Conservation (phyloP, 495 filamentous ascomycete species). For the Glonium stellatum region DNA sequence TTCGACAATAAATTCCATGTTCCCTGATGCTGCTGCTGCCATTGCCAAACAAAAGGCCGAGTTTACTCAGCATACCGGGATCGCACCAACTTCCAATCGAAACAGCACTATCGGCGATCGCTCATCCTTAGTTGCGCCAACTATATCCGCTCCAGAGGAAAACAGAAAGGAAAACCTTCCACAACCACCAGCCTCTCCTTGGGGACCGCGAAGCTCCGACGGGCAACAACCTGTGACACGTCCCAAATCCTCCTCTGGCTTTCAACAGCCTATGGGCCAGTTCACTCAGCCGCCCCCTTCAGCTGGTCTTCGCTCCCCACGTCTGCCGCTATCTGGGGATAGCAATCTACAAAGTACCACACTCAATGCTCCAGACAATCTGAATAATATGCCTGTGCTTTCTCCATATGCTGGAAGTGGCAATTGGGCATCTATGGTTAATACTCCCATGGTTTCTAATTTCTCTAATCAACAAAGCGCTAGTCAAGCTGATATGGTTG, state of each 20-base stretch:
- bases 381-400: conserved; percentile 67
- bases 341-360: conserved; percentile 74
- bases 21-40: conserved; percentile 93
- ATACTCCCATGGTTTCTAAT: conserved; percentile 88
- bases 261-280: conserved; percentile 90
- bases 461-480: conserved; percentile 53
- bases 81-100: conserved; percentile 81
- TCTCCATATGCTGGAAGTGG: conserved; percentile 79
- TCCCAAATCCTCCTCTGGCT: conserved; percentile 84
- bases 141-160: conserved; percentile 59
- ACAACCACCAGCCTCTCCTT: conserved; percentile 64
- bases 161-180: conserved; percentile 34
- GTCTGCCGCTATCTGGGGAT: conserved; percentile 55
- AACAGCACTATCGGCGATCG: conserved; percentile 86
- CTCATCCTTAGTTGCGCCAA: conserved; percentile 68
- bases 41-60: conserved; percentile 97
- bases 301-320: conserved; percentile 74
- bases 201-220: conserved; percentile 50
- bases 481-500: conserved; percentile 92
- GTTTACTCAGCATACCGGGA: conserved; percentile 89
- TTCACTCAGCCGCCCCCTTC: conserved; percentile 80
- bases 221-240: conserved; percentile 54
- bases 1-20: conserved; percentile 97
- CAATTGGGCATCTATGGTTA: conserved; percentile 98
- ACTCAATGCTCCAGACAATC: conserved; percentile 58